Evolutionary conservation across 129 eudicot genomes (phyloP), one percentile per base, ranked within the genome.

Genomic region (Pseudognaphalium luteoalbum): DNA sequence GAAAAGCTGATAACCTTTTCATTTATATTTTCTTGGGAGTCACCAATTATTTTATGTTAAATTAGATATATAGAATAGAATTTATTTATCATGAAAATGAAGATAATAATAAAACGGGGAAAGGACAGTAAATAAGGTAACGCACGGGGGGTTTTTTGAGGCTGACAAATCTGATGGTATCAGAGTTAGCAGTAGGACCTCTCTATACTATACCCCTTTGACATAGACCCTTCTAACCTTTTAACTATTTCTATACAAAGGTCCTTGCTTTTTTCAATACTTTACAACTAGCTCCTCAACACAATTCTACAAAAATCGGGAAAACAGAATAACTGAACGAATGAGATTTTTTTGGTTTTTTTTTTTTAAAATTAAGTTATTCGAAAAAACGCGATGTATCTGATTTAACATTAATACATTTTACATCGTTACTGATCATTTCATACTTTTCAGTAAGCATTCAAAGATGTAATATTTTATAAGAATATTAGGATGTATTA

Each of bases 141-240:
- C 82, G 72, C 82, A 78, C 82, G 82, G 82, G 82, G 81, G 75
- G 66, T 3, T 28, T 70, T 47, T 50, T 78, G 72, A 70, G 50
- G 67, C 82, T 78, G 82, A 78, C 77, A 78, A 78, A 71, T 78
- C 77, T 78, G 77, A 62, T 78, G 71, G 66, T 25, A 60, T 78
- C 72, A 78, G 82, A 71, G 54, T 71, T 71, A 77, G 82, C 77
- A 44, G 78, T 71, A 65, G 80, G 72, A 78, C 77, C 72, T 44
- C 25, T 50, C 65, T 62, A 58, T 29, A 10, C 28, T n/a, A n/a
- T n/a, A n/a, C 28, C 68, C 68, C 30, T 60, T 44, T 74, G 70
- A 67, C 19, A 15, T 75, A 62, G 74, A 56, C 80, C 69, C 29
- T 33, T 78, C 56, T 56, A 7, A 33, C 25, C 16, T 63, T 75